Base-by-base conservation (phyloP, 2,329 filamentous ascomycete genomes). In the Zasmidium citrigriseum region DNA sequence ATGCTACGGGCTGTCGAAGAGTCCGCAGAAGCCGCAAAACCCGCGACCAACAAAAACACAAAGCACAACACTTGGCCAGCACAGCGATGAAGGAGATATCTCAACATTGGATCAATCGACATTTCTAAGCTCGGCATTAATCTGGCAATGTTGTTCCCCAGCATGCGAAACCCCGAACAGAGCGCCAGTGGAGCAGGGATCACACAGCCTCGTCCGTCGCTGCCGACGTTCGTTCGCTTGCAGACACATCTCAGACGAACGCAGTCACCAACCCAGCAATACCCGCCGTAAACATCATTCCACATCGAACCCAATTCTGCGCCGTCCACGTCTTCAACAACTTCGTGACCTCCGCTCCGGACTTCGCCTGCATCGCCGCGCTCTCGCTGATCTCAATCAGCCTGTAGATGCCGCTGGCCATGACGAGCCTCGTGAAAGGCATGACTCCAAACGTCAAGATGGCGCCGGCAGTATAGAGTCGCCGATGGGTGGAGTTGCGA, bases 271-370 rank as follows among this genome's bases (percentile, higher is more conserved):
- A 41, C 7, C 34, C 34, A 4, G 34, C 34, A 41, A 41, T 4
- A 41, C 34, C 34, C 4, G 34, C 34, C 14, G 34, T n/a, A 4
- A 41, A n/a, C 34, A 41, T 41, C 34, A 41, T 41, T n/a, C 34
- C 34, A 41, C 34, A 41, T 4, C 34, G 34, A 4, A 55, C 46
- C 22, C 24, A 55, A 20, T 55, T 50, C 46, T 55, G 53, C 20
- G 3, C 53, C 14, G 46, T 55, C 53, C 53, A 55, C 18, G 46
- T 22, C 25, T 55, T 55, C 53, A 55, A 22, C 46, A 50, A 50
- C n/a, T 22, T 55, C 25, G 48, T 11, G 10, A 44, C 46, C 44
- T 55, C 45, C 25, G 29, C 25, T n/a, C 29, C 41, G 4, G 53
- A 46, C 29, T 48, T 55, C 21, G 18, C 12, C 53, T 55, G 53